Evolutionary conservation across 352 stramenopile species (phyloP), one percentile per base, ranked within the genome.

Genomic region (Pythium pyrilobum): DNA sequence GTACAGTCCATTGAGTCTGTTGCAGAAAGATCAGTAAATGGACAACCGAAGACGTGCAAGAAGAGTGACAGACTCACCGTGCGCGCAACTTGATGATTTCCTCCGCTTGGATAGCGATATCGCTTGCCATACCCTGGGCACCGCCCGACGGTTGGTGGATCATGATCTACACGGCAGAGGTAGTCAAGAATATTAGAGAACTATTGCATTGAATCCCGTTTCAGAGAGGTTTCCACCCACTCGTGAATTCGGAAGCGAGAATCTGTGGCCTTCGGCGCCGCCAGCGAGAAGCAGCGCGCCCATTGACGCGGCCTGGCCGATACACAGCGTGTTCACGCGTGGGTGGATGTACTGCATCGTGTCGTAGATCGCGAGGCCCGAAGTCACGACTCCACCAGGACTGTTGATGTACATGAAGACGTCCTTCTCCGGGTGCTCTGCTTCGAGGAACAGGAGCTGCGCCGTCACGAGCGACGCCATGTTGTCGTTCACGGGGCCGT

Each of bases 381-480:
- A 96, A 61, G 96, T 98, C 56, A 99, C 96, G 27, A 96, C 91
- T 37, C 96, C 96, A 37, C 96, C 96, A 24, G 96, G 96, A 62
- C 87, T 98, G 77, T 99, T 99, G 62, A 99, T 98, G 77, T 99
- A 99, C 66, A 99, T 92, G 74, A 97, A 98, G 62, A 99, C 96
- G 56, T 97, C 95, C 78, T 99, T 98, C 44, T 96, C 90, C 12
- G 84, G 89, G 67, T 98, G 88, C 75, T 99, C 96, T 20, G 85
- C 87, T 67, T 97, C 96, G 59, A 99, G 81, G 71, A 98, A 99
- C 55, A 99, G 73, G 58, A 95, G 65, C 64, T 95, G 84, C 46
- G 84, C 81, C 9, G 84, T 92, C 58, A 92, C 80, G 34, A 92
- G 52, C 47, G 80, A 89, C 46, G 84, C 80, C 78, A 92, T 87